Evolutionary conservation across 2,329 filamentous ascomycete genomes (phyloP).

Genomic region (Thelonectria olida): DNA sequence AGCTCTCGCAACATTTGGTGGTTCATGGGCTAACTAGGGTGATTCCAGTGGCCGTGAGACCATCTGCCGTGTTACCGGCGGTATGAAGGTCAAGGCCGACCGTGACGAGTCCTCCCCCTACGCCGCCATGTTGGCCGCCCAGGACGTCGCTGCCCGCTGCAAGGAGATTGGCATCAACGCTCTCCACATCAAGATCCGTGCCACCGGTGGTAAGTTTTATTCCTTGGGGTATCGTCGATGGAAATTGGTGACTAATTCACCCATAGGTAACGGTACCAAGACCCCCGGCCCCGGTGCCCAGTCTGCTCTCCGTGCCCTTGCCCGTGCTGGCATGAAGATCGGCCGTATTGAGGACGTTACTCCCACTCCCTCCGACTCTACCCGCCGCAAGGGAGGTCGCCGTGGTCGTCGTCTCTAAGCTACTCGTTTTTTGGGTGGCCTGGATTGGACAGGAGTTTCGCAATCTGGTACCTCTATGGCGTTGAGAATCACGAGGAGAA

Average conservation of each 20-base stretch:
- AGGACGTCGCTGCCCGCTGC: conserved; percentile 92
- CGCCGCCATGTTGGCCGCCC: conserved; percentile 99
- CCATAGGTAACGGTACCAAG: conserved; percentile 95
- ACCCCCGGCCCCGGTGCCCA: conserved; percentile 99
- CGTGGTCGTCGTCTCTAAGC: conserved; percentile 99
- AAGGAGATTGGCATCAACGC: conserved; percentile 82
- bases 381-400: conserved; percentile 99
- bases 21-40: conserved; percentile 50
- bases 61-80: conserved; percentile 99
- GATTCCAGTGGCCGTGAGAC: conserved; percentile 97
- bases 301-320: conserved; percentile 97
- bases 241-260: conserved; percentile 17
- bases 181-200: conserved; percentile 99
- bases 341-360: conserved; percentile 99
- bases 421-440: conserved; percentile 36
- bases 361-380: conserved; percentile 98
- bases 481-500: conserved; percentile 79
- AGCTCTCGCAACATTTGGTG: conserved; percentile 24
- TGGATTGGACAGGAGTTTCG: conserved; percentile 50
- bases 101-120: conserved; percentile 99
- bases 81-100: conserved; percentile 99
- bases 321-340: conserved; percentile 99
- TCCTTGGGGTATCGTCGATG: neutral
- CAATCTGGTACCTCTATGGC: conserved; percentile 66
- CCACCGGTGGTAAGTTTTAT: conserved; percentile 87